phyloP scores from a whole-genome alignment of 202 grass and related monocot genomes.

The Miscanthus sacchariflorus region DNA sequence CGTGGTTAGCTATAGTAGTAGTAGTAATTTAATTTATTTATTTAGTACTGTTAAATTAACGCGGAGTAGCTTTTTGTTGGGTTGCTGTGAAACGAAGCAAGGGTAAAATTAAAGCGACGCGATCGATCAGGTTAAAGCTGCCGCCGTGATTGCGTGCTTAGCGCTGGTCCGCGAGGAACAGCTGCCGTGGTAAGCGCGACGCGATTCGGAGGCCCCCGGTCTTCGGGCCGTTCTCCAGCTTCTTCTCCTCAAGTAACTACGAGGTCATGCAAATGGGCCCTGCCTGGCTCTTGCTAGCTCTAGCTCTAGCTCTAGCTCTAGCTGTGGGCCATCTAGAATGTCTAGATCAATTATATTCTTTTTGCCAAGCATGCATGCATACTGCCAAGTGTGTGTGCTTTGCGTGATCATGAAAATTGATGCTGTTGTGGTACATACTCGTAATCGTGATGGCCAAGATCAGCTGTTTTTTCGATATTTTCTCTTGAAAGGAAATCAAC shows the following conservation, averaged over 20 bases:
- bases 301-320: not conserved
- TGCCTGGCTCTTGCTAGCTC: not conserved
- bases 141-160: conserved; percentile 19
- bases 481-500: conserved; percentile 46
- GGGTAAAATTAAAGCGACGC: too few species aligned
- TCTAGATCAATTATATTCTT: conserved; percentile 13
- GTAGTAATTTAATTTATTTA: not conserved
- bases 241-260: conserved; percentile 54
- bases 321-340: conserved; percentile 50
- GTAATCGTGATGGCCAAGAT: conserved; percentile 57
- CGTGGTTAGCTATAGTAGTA: not conserved
- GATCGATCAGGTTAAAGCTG: conserved; percentile 23
- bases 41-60: not conserved
- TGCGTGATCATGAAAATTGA: conserved; percentile 42
- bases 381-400: conserved; percentile 47
- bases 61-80: not conserved
- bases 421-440: conserved; percentile 48
- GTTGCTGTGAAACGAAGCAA: conserved; percentile 39
- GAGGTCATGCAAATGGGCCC: conserved; percentile 1
- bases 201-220: conserved; percentile 30
- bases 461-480: not conserved
- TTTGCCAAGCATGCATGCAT: not conserved
- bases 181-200: not conserved
- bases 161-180: conserved; percentile 20
- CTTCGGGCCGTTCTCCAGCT: conserved; percentile 61